Evolutionary conservation across 495 filamentous ascomycete genomes (phyloP).

Genomic region (Penicillium silybi): DNA sequence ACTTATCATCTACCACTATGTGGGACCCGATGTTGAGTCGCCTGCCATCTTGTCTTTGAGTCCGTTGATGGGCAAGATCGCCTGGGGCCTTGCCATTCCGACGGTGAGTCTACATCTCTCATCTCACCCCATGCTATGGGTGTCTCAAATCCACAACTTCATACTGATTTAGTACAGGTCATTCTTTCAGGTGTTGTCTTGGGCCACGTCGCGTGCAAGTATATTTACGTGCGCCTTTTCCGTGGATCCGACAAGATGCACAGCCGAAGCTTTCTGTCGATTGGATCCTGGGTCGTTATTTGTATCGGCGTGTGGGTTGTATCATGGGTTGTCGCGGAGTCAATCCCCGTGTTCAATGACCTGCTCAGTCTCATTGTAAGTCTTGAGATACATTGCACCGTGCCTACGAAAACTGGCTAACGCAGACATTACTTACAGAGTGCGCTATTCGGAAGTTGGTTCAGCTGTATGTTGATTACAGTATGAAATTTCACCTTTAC

Average conservation of each 20-base stretch:
- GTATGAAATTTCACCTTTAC: background rate
- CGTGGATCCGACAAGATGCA: constrained; percentile 54
- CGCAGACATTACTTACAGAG: constrained; percentile 16
- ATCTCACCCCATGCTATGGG: background rate
- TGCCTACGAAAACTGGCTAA: constrained; percentile 3
- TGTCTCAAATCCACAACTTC: too few relatives aligned
- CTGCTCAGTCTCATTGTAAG: constrained; percentile 52
- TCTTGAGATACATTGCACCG: background rate
- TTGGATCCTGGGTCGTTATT: constrained; percentile 55
- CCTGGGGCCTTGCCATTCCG: constrained; percentile 73
- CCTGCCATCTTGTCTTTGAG: constrained; percentile 68
- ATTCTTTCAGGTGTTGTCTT: constrained; percentile 51
- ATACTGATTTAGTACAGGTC: constrained; percentile 12
- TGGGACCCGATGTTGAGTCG: constrained; percentile 62
- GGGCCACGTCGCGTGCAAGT: constrained; percentile 57
- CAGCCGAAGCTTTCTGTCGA: constrained; percentile 43
- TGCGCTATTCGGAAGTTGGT: constrained; percentile 39
- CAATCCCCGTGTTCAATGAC: constrained; percentile 69
- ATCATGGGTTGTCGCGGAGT: constrained; percentile 67
- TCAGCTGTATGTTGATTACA: constrained; percentile 30
- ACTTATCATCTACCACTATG: constrained; percentile 62
- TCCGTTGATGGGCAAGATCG: constrained; percentile 57
- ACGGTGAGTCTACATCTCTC: constrained; percentile 37
- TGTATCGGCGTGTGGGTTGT: constrained; percentile 54
- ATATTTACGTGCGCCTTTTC: constrained; percentile 63